These are phyloP conservation scores for Albophoma yamanashiensis DNA, from an alignment of 2,329 filamentous ascomycete species.

Conservation along the genomic window DNA sequence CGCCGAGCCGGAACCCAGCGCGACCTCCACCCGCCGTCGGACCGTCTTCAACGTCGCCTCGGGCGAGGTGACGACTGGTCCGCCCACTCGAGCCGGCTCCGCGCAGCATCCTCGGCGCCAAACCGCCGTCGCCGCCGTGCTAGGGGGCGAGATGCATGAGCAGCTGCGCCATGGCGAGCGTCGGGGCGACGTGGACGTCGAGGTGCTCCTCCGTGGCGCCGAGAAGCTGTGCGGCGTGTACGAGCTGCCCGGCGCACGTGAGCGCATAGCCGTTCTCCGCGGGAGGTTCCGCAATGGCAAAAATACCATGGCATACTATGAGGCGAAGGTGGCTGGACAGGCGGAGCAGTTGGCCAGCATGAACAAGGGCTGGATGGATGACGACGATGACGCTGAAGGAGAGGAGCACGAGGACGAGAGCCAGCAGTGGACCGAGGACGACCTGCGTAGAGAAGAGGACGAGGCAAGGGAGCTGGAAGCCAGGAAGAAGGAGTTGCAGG, in stretches of 20 bases:
- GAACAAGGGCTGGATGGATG: constrained; percentile 52
- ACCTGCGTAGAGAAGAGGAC: constrained; percentile 58
- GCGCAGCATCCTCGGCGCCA: constrained; percentile 51
- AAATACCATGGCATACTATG: constrained; percentile 69
- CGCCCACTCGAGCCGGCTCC: constrained; percentile 24
- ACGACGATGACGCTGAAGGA: constrained; percentile 43
- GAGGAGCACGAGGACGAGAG: constrained; percentile 37
- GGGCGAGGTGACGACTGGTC: constrained; percentile 50
- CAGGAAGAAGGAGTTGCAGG: constrained; percentile 46
- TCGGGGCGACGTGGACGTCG: constrained; percentile 70
- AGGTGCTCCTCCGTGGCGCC: constrained; percentile 72
- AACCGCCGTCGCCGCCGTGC: constrained; percentile 80
- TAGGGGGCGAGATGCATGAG: constrained; percentile 79
- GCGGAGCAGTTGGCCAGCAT: constrained; percentile 60
- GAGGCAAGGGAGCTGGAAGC: constrained; percentile 46
- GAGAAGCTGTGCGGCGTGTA: constrained; percentile 89
- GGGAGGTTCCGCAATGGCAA: constrained; percentile 60
- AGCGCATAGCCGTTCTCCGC: constrained; percentile 64
- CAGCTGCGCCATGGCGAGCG: constrained; percentile 51
- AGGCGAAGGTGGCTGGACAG: constrained; percentile 69
- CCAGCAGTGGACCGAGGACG: constrained; percentile 53
- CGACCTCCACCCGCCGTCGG: constrained; percentile 36
- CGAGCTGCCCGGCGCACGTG: constrained; percentile 65
- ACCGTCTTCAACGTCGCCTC: constrained; percentile 57
- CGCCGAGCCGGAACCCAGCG: constrained; percentile 19